Evolutionary conservation across 768 basidiomycete species (phyloP).

Genomic region (Lentinula boryana): DNA sequence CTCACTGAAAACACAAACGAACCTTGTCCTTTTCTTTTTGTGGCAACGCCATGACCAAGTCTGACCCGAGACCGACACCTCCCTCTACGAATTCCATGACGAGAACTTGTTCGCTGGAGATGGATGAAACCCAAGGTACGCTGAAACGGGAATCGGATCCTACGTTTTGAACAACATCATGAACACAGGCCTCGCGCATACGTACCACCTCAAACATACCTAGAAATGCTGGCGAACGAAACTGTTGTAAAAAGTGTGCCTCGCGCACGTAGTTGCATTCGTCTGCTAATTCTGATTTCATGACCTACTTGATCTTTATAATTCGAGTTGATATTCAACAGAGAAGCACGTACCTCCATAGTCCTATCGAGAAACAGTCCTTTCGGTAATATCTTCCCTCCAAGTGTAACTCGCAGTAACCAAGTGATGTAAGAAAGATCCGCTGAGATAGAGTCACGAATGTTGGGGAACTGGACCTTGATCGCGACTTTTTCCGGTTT

Average conservation of each 20-base stretch:
- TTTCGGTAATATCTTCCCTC: constrained; percentile 75
- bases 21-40: constrained; percentile 74
- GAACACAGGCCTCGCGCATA: neutral
- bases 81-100: constrained; percentile 78
- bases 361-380: constrained; percentile 90
- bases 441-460: constrained; percentile 77
- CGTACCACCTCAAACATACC: neutral
- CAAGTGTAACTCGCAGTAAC: constrained; percentile 49
- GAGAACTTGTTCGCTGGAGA: constrained; percentile 76
- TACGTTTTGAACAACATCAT: constrained; percentile 19
- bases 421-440: constrained; percentile 85
- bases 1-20: constrained; percentile 8
- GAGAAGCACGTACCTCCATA: constrained; percentile 44
- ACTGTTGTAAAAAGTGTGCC: constrained; percentile 61
- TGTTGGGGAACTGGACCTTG: constrained; percentile 95
- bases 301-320: constrained; percentile 43
- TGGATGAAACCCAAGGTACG: constrained; percentile 82
- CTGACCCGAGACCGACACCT: constrained; percentile 77
- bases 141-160: constrained; percentile 65
- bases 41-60: constrained; percentile 43
- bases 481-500: constrained; percentile 59
- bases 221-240: constrained; percentile 37
- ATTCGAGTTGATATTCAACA: neutral
- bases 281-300: constrained; percentile 85
- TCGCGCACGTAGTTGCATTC: constrained; percentile 91